Conservation (phyloP, 1,284 basidiomycete species). For the Lentinula novae-zelandiae region DNA sequence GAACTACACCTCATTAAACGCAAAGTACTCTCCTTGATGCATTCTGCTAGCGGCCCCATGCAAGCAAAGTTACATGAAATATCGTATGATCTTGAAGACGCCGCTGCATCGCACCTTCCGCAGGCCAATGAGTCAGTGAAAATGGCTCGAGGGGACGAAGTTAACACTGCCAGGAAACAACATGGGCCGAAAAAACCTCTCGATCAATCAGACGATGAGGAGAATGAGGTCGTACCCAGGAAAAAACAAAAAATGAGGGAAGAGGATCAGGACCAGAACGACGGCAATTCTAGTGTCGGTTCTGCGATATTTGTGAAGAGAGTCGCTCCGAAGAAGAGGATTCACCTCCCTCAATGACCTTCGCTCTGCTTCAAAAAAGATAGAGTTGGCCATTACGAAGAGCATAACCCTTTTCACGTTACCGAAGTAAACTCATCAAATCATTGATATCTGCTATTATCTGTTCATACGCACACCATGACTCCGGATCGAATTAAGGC, state of each 20-base stretch:
- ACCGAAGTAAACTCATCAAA: too few species aligned
- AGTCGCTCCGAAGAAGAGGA: not conserved
- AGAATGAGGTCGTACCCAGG: not conserved
- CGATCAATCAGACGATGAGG: not conserved
- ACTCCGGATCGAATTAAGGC: too few species aligned
- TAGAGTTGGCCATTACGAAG: too few species aligned
- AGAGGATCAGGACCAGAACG: not conserved
- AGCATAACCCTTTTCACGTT: too few species aligned
- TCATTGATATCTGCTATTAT: too few species aligned
- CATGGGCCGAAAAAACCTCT: not conserved
- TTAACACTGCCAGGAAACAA: not conserved
- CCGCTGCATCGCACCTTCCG: not conserved
- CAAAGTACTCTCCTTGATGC: not conserved
- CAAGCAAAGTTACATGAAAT: not conserved
- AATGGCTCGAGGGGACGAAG: not conserved
- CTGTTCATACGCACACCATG: too few species aligned
- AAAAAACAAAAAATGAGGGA: not conserved
- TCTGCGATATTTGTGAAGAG: not conserved
- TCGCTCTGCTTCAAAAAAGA: not conserved
- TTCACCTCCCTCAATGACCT: not conserved
- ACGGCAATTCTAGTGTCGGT: not conserved
- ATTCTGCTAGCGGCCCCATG: not conserved
- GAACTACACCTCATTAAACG: constrained; percentile 2
- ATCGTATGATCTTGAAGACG: not conserved
- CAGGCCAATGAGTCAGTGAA: not conserved